A percentile compares a stretch with the other conserved stretches of the same genome.
Conservation (phyloP, 2,329 filamentous ascomycete genomes). For the Aspergillus transmontanensis region DNA sequence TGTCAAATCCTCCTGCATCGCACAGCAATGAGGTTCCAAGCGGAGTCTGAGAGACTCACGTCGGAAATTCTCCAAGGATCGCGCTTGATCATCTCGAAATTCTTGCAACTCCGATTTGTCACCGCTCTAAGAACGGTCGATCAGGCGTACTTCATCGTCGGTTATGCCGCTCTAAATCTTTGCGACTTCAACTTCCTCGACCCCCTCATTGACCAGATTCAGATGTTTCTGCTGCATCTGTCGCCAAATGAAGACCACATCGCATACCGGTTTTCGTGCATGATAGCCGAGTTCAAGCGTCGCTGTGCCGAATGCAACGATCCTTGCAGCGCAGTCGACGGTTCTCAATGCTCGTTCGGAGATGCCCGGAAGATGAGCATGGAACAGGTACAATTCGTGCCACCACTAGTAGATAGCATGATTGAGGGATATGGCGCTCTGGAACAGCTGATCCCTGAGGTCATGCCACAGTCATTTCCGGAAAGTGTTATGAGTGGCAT, state of each 20-base stretch:
- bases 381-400: constrained; percentile 28
- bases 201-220: constrained; percentile 36
- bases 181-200: constrained; percentile 38
- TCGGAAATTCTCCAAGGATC: constrained; percentile 33
- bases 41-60: constrained; percentile 28
- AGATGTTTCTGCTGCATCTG: constrained; percentile 35
- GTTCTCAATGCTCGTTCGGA: constrained; percentile 22
- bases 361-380: constrained; percentile 23
- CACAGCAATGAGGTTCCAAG: constrained; percentile 30
- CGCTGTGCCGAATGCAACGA: constrained; percentile 28
- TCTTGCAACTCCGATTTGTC: constrained; percentile 32
- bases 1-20: constrained; percentile 39
- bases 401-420: constrained; percentile 25
- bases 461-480: constrained; percentile 16
- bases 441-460: constrained; percentile 28
- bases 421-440: constrained; percentile 29
- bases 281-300: constrained; percentile 34
- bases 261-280: constrained; percentile 35
- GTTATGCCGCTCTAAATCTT: constrained; percentile 38
- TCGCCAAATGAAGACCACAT: constrained; percentile 37
- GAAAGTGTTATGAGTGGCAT: constrained; percentile 14
- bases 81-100: constrained; percentile 33
- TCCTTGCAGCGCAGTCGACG: constrained; percentile 15
- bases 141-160: constrained; percentile 37
- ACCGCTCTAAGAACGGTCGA: constrained; percentile 32